A percentile compares a stretch with the other conserved stretches of the same genome.
phyloP scores from a whole-genome alignment of 2,329 filamentous ascomycete species.

The Aspergillus ustus region DNA sequence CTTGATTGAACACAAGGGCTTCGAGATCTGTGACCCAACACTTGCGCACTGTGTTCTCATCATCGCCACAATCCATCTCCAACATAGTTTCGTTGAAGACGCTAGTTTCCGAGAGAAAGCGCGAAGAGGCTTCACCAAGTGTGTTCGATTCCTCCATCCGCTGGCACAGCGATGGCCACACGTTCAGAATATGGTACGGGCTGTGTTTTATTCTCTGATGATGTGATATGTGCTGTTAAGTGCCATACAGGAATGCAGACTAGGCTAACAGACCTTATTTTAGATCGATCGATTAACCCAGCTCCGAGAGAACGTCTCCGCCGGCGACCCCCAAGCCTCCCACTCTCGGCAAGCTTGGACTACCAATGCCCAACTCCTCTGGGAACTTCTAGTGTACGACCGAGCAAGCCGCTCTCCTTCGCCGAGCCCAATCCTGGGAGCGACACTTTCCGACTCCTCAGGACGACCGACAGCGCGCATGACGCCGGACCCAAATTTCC shows the following conservation, averaged over 20 bases:
- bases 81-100: conserved; percentile 57
- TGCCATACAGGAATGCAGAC: not conserved
- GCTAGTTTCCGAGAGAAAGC: conserved; percentile 46
- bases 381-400: conserved; percentile 45
- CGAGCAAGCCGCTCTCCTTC: conserved; percentile 33
- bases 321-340: conserved; percentile 17
- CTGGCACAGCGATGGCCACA: conserved; percentile 52
- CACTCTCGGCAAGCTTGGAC: conserved; percentile 32
- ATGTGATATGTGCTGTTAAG: not conserved
- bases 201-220: not conserved
- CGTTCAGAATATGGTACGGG: conserved; percentile 31
- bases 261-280: conserved; percentile 3
- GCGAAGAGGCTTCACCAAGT: conserved; percentile 50
- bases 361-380: conserved; percentile 42
- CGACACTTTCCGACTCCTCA: conserved; percentile 23
- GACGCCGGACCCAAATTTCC: conserved; percentile 37
- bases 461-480: conserved; percentile 16
- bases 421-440: conserved; percentile 10
- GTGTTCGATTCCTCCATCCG: conserved; percentile 50
- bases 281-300: conserved; percentile 33
- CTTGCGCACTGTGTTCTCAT: conserved; percentile 57
- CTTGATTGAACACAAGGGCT: conserved; percentile 50
- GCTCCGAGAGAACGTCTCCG: conserved; percentile 40
- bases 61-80: conserved; percentile 59
- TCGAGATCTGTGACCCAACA: conserved; percentile 54